Evolutionary conservation across 306 rosid species (phyloP), one percentile per base, ranked within the genome.

Genomic region (Corylus americana): DNA sequence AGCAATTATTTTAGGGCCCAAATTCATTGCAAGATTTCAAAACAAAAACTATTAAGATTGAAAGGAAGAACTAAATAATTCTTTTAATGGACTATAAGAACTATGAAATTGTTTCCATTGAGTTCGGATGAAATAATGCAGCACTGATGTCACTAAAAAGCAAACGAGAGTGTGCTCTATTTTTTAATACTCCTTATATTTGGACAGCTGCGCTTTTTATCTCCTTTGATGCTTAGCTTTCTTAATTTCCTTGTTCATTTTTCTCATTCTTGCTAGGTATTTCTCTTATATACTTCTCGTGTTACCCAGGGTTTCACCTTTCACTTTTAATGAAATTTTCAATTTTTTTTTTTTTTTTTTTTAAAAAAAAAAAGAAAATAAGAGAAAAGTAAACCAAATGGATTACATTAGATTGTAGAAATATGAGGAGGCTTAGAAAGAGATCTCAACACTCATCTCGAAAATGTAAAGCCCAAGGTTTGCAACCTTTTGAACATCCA

Each of bases 51-150:
- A 55, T 45, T 70, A 72, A 20, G 71, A 71, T 18, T 37, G 17
- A 39, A 59, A 29, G 13, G 78, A 48, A 73, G 18, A 61, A 74
- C 50, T 57, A 78, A 62, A 39, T 39, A 67, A 8, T n/a, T 64
- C 47, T 67, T 67, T 67, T 67, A 67, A 37, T n/a, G 64, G 51
- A 67, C 16, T 8, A 10, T 16, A 67, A 39, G 50, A 67, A 68
- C 53, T 39, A 68, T 68, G 50, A 39, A 64, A 42, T 42, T 68
- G 72, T 42, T 42, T 44, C 31, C 29, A 25, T 63, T 14, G 13
- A 31, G 8, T 18, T 68, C 8, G 16, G 48, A 7, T 37, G n/a
- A 66, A 66, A 66, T 4, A 66, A 37, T 16, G 5, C 8, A 7
- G 71, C 51, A 68, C 11, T 64, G 11, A 14, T 64, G 42, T 31